Evolutionary conservation across 2,329 filamentous ascomycete genomes (phyloP), one percentile per base, ranked within the genome.

Genomic region (Furcasterigmium furcatum): DNA sequence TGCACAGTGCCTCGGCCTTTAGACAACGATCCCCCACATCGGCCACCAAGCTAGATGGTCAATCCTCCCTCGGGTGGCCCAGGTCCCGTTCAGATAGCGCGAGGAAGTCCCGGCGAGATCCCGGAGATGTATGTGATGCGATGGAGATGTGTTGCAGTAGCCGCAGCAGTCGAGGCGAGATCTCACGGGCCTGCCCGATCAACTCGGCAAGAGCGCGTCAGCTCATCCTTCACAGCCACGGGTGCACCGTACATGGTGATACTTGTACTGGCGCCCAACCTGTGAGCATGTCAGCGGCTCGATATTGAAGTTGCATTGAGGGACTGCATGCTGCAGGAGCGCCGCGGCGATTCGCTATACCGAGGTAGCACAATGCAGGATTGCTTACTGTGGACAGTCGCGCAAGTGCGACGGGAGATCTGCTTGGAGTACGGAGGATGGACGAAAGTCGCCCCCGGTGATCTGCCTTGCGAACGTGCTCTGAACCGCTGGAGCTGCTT

Each of bases 401-500:
- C 12, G 24, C 34, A 36, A 18, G 29, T 42, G 16, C 40, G 16
- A 42, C 39, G 39, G 39, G 39, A 41, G 39, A 30, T 41, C 39
- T 41, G 39, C 25, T 41, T 18, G 24, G 39, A 13, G 25, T 29
- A 16, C 34, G 34, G n/a, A 18, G 19, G 16, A 18, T 19, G n/a
- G 34, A 18, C n/a, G 34, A 18, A 14, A 36, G 19, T 36, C 34
- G 19, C 19, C 34, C n/a, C 34, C 19, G 34, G 18, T 27, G 24
- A 27, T 18, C n/a, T 5, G 34, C 34, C 34, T 36, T 16, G 8
- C 9, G 24, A 27, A 12, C 24, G n/a, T n/a, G 7, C 24, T 27
- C 30, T 13, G 30, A 13, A 13, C 30, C 25, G 25, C 16, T 14
- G 30, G 18, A 32, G 30, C 30, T 16, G 5, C 30, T 32, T 19